These are phyloP conservation scores for Lonicera japonica DNA, from an alignment of 129 eudicot species.

Conservation along the genomic window DNA sequence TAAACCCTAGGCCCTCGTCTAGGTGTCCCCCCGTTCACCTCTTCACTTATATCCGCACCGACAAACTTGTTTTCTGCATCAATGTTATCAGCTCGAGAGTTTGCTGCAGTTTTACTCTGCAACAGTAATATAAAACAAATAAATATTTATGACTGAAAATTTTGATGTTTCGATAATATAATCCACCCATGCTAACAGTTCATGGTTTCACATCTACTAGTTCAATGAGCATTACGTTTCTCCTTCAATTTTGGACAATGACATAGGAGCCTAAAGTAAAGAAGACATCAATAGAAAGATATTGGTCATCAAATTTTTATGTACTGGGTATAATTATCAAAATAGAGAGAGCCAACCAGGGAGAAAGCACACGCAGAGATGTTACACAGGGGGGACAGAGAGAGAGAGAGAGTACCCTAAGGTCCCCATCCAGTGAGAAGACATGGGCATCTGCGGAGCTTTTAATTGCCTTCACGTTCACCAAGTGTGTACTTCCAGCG, in stretches of 20 bases:
- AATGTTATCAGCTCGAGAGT: conserved; percentile 21
- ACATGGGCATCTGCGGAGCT: conserved; percentile 21
- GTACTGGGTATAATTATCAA: too few relatives aligned
- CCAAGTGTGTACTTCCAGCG: conserved; percentile 21
- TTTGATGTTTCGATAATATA: neutral
- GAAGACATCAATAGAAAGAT: too few relatives aligned
- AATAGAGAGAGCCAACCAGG: too few relatives aligned
- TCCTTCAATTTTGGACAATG: too few relatives aligned
- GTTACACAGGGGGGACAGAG: neutral
- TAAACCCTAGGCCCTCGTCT: conserved; percentile 29
- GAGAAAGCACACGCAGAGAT: too few relatives aligned
- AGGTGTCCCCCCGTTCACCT: conserved; percentile 71
- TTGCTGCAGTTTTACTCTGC: conserved; percentile 30
- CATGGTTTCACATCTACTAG: too few relatives aligned
- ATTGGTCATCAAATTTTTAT: too few relatives aligned
- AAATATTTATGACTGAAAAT: neutral
- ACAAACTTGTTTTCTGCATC: conserved; percentile 21
- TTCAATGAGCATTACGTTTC: too few relatives aligned
- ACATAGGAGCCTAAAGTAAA: too few relatives aligned
- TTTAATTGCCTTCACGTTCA: conserved; percentile 19
- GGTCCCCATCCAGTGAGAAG: conserved; percentile 23
- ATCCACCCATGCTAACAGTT: neutral
- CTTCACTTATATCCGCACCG: conserved; percentile 59
- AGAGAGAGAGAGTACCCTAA: conserved; percentile 14
- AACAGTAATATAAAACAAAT: neutral